These are phyloP conservation scores for Talinum fruticosum DNA, from an alignment of 148 eudicot genomes.

Conservation along the genomic window DNA sequence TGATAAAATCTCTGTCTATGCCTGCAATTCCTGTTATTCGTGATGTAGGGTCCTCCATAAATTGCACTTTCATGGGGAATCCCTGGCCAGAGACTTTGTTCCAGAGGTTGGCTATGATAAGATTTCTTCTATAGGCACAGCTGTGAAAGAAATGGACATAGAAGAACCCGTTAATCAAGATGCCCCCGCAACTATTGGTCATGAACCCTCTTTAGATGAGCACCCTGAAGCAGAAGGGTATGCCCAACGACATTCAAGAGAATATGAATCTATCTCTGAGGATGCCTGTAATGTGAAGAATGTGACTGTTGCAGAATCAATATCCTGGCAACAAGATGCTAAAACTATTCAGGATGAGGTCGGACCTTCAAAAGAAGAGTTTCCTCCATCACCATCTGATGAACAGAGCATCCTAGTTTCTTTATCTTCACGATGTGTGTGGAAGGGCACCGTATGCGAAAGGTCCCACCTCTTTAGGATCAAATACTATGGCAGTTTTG, in stretches of 20 bases:
- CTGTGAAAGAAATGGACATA: conserved; percentile 22
- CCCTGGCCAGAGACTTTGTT: conserved; percentile 21
- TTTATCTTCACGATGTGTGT: conserved; percentile 81
- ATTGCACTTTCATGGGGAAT: conserved; percentile 21
- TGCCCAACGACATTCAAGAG: conserved; percentile 17
- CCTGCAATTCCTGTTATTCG: conserved; percentile 21
- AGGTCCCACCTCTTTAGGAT: conserved; percentile 90
- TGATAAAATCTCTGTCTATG: conserved; percentile 29
- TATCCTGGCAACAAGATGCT: conserved; percentile 40
- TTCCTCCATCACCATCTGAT: conserved; percentile 80
- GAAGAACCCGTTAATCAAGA: conserved; percentile 28
- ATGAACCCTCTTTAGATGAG: conserved; percentile 19
- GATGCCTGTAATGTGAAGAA: conserved; percentile 20
- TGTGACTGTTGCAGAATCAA: conserved; percentile 25
- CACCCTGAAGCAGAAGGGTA: conserved; percentile 19
- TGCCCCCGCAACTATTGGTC: conserved; percentile 24
- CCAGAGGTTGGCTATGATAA: conserved; percentile 25
- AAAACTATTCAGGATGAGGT: conserved; percentile 35
- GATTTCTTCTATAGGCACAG: conserved; percentile 23
- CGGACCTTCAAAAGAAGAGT: conserved; percentile 57
- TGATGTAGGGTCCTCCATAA: conserved; percentile 14
- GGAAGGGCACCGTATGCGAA: conserved; percentile 97
- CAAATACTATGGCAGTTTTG: conserved; percentile 86
- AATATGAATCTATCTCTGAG: conserved; percentile 20
- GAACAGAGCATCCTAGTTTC: conserved; percentile 88